A percentile compares a stretch with the other conserved stretches of the same genome.
Evolutionary conservation across 306 rosid species (phyloP).

Genomic region (Trifolium pratense): DNA sequence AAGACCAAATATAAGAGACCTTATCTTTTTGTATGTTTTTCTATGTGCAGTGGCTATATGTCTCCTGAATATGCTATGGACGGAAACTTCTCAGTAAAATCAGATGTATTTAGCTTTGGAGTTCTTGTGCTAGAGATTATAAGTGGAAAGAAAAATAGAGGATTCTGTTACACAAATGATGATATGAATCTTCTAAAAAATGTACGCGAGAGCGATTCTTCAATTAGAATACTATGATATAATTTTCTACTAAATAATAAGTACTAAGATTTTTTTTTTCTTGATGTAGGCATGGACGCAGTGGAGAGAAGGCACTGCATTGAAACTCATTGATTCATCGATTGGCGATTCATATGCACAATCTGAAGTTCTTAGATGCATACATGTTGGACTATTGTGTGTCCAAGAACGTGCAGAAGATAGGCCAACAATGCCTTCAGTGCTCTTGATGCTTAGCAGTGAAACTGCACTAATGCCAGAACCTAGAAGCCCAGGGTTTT

Average conservation of each 20-base stretch:
- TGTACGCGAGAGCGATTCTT: constrained; percentile 44
- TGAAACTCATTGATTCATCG: constrained; percentile 65
- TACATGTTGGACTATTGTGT: constrained; percentile 66
- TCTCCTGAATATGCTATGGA: constrained; percentile 87
- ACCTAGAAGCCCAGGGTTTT: constrained; percentile 75
- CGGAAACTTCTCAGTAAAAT: constrained; percentile 68
- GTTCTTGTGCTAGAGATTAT: constrained; percentile 70
- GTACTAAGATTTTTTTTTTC: background rate
- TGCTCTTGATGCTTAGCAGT: constrained; percentile 68
- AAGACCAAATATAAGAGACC: background rate
- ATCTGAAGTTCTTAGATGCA: constrained; percentile 70
- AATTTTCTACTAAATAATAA: constrained; percentile 12
- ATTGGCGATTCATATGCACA: constrained; percentile 46
- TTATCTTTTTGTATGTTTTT: constrained; percentile 5
- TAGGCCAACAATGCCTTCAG: constrained; percentile 66
- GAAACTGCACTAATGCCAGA: constrained; percentile 65
- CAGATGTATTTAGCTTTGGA: constrained; percentile 82
- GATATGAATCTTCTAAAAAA: constrained; percentile 68
- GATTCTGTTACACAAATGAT: constrained; percentile 55
- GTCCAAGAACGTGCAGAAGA: constrained; percentile 67
- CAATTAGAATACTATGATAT: constrained; percentile 4
- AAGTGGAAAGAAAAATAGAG: constrained; percentile 68
- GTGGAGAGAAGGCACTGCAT: constrained; percentile 65
- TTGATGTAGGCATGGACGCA: constrained; percentile 70
- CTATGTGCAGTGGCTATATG: constrained; percentile 68